Evolutionary conservation across 2,329 filamentous ascomycete species (phyloP).

Genomic region (Remersonia thermophila): DNA sequence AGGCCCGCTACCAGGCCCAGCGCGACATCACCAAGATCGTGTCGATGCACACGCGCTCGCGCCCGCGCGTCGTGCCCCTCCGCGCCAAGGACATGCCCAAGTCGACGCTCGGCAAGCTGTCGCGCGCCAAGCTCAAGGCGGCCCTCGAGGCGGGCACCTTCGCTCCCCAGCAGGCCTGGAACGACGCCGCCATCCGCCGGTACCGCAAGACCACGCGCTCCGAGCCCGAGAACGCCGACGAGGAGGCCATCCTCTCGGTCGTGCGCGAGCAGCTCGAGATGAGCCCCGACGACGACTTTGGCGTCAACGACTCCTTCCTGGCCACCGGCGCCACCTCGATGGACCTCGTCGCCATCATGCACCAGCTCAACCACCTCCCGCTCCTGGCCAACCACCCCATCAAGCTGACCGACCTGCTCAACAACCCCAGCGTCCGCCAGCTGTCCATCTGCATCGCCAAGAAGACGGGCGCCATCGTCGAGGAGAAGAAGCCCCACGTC

Average conservation of each 20-base stretch:
- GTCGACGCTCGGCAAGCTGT: conserved; percentile 30
- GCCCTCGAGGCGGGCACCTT: conserved; percentile 24
- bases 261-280: conserved; percentile 1
- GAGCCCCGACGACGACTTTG: conserved; percentile 9
- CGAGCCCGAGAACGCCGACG: conserved; percentile 1
- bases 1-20: conserved; percentile 16
- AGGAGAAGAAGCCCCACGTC: conserved; percentile 19
- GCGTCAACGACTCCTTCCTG: conserved; percentile 8
- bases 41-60: conserved; percentile 13
- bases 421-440: conserved; percentile 8
- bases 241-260: conserved; percentile 4
- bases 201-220: conserved; percentile 4
- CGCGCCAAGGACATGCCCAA: conserved; percentile 18
- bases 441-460: conserved; percentile 1
- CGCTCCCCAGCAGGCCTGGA: conserved; percentile 2
- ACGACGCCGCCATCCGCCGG: conserved; percentile 2
- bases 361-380: conserved; percentile 4
- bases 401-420: conserved; percentile 7
- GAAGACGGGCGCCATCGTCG: conserved; percentile 2
- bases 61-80: conserved; percentile 21
- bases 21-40: conserved; percentile 15
- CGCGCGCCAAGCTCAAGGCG: conserved; percentile 24
- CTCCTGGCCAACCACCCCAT: conserved; percentile 1
- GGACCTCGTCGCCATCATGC: conserved; percentile 6
- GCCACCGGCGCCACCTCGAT: conserved; percentile 6